Evolutionary conservation across 164 flowering plant genomes (phyloP).

Genomic region (Brasenia schreberi): DNA sequence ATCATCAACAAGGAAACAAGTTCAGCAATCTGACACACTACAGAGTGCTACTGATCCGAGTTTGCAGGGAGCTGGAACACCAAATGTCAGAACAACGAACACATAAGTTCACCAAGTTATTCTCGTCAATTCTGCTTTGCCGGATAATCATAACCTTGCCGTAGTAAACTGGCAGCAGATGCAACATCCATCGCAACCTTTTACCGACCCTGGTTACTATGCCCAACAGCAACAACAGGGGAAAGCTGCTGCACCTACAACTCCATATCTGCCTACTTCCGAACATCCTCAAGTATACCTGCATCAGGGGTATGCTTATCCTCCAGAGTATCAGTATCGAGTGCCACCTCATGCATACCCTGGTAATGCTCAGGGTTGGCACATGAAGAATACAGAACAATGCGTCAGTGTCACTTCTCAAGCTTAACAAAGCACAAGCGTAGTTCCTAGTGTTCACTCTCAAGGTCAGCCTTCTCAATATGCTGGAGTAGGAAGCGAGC

Average conservation of each 20-base stretch:
- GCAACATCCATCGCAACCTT: conserved; percentile 10
- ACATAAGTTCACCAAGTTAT: conserved; percentile 6
- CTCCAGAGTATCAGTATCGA: conserved; percentile 11
- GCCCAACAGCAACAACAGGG: conserved; percentile 19
- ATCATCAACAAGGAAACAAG: conserved; percentile 9
- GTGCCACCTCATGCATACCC: conserved; percentile 15
- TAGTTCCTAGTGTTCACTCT: conserved; percentile 18
- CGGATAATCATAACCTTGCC: conserved; percentile 1
- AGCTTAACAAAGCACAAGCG: conserved; percentile 16
- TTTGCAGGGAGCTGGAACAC: background rate
- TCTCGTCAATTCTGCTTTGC: conserved; percentile 4
- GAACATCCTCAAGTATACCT: conserved; percentile 13
- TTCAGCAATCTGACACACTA: conserved; percentile 6
- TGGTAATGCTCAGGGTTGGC: conserved; percentile 19
- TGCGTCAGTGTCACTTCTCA: conserved; percentile 20
- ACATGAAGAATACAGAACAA: conserved; percentile 24
- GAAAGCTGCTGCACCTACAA: conserved; percentile 17
- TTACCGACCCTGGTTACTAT: conserved; percentile 12
- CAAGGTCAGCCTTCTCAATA: conserved; percentile 21
- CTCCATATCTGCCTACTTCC: conserved; percentile 11
- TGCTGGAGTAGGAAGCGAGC: conserved; percentile 25
- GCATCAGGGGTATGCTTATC: conserved; percentile 15
- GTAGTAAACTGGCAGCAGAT: conserved; percentile 15
- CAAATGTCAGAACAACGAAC: background rate
- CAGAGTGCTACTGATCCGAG: conserved; percentile 12